Conservation (phyloP, 352 stramenopile genomes). For the Globisporangium viniferum region DNA sequence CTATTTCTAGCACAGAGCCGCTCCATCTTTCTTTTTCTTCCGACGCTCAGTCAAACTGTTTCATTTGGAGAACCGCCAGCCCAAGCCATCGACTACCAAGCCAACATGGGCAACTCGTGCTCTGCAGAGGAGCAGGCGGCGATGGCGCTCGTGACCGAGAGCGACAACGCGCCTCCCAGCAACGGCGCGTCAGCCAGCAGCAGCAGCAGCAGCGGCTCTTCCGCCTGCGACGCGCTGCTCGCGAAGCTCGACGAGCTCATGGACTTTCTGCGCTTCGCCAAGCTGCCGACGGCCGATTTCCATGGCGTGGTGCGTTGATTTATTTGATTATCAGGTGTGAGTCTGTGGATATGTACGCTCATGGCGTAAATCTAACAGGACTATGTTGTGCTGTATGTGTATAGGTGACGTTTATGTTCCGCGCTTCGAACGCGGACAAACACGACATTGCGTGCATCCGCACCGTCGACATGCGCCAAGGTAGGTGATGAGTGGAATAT, state of each 20-base stretch:
- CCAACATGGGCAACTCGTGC: conserved; percentile 10
- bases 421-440: conserved; percentile 34
- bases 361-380: background rate
- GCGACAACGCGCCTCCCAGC: background rate
- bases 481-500: conserved; percentile 19
- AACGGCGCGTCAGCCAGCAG: background rate
- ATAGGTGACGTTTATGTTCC: conserved; percentile 84
- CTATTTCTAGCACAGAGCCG: background rate
- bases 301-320: conserved; percentile 46
- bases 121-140: conserved; percentile 6
- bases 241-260: conserved; percentile 85
- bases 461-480: conserved; percentile 71
- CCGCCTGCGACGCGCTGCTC: conserved; percentile 64
- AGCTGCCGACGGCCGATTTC: conserved; percentile 41
- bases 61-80: conserved; percentile 1
- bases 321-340: conserved; percentile 4
- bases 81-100: background rate
- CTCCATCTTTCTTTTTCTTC: conserved; percentile 2
- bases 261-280: conserved; percentile 75
- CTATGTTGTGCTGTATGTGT: background rate
- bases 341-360: background rate
- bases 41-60: conserved; percentile 1
- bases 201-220: background rate
- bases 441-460: conserved; percentile 62
- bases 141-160: background rate